These are phyloP conservation scores for Cicer cuneatum DNA, from an alignment of 306 rosid species.

Conservation along the genomic window DNA sequence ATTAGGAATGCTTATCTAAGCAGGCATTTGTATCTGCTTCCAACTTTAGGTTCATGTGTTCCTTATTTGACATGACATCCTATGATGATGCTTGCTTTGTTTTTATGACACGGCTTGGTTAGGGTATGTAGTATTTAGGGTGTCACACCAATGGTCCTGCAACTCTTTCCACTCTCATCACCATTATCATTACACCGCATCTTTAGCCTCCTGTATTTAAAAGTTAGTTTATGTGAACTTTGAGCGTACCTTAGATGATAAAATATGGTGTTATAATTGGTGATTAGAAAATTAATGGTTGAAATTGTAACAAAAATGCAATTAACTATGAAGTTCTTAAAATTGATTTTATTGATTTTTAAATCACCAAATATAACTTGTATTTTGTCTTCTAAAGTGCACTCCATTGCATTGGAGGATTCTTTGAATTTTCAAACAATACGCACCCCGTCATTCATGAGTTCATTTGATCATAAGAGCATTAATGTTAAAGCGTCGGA, in stretches of 20 bases:
- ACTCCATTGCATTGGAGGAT: background rate
- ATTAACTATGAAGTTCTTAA: background rate
- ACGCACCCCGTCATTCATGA: slow-evolving; percentile 47
- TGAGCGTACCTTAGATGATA: slow-evolving; percentile 10
- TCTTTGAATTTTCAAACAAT: slow-evolving; percentile 23
- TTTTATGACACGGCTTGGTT: slow-evolving; percentile 54
- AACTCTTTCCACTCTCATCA: slow-evolving; percentile 47
- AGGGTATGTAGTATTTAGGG: slow-evolving; percentile 48
- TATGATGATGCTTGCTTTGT: slow-evolving; percentile 43
- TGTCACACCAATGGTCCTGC: slow-evolving; percentile 49
- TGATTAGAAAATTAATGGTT: slow-evolving; percentile 13
- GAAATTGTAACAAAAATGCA: background rate
- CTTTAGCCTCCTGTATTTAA: slow-evolving; percentile 11
- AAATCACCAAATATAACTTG: slow-evolving; percentile 24
- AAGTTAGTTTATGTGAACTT: background rate
- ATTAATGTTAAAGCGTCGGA: slow-evolving; percentile 51
- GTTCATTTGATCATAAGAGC: slow-evolving; percentile 50
- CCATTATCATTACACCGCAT: slow-evolving; percentile 57
- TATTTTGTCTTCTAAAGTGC: slow-evolving; percentile 19
- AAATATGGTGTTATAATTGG: slow-evolving; percentile 19
- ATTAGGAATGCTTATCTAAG: slow-evolving; percentile 61
- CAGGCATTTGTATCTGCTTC: slow-evolving; percentile 43
- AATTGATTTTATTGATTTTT: background rate
- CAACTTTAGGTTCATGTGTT: slow-evolving; percentile 47
- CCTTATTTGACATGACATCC: slow-evolving; percentile 54